A percentile compares a stretch with the other conserved stretches of the same genome.
Conservation (phyloP, 2,329 filamentous ascomycete genomes). For the Thielaviopsis ethacetica region DNA sequence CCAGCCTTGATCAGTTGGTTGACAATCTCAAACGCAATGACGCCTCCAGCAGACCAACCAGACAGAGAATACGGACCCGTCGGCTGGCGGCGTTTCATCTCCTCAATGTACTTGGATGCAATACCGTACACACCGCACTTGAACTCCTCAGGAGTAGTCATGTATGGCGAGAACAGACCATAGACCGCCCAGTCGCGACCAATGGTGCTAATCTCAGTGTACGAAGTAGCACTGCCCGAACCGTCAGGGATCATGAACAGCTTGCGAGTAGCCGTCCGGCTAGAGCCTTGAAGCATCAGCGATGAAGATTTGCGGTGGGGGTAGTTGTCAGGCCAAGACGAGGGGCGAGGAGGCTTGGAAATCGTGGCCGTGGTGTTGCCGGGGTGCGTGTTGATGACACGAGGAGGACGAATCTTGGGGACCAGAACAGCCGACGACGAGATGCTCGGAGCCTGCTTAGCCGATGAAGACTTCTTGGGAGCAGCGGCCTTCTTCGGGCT, state of each 20-base stretch:
- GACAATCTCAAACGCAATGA: constrained; percentile 52
- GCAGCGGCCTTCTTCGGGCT: constrained; percentile 21
- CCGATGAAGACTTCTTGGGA: constrained; percentile 15
- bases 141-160: constrained; percentile 42
- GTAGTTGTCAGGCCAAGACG: constrained; percentile 25
- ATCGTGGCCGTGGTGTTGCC: constrained; percentile 32
- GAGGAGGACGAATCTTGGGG: constrained; percentile 14
- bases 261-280: constrained; percentile 28
- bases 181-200: constrained; percentile 31
- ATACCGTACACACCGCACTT: constrained; percentile 39
- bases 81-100: constrained; percentile 57
- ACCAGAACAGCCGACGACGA: constrained; percentile 11
- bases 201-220: constrained; percentile 26
- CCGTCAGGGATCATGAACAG: constrained; percentile 41
- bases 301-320: constrained; percentile 34
- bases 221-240: constrained; percentile 48
- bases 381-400: constrained; percentile 16
- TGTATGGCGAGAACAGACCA: constrained; percentile 44
- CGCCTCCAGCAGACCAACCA: constrained; percentile 65
- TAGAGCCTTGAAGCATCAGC: constrained; percentile 33
- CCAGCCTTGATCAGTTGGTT: constrained; percentile 41
- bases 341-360: constrained; percentile 24
- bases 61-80: constrained; percentile 49
- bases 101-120: constrained; percentile 33
- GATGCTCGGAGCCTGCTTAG: neutral